Percentiles rank a stretch among this genome's conserved stretches.
Evolutionary conservation across 176 grass and related monocot genomes (phyloP).

Genomic region (Aechmea fasciata): DNA sequence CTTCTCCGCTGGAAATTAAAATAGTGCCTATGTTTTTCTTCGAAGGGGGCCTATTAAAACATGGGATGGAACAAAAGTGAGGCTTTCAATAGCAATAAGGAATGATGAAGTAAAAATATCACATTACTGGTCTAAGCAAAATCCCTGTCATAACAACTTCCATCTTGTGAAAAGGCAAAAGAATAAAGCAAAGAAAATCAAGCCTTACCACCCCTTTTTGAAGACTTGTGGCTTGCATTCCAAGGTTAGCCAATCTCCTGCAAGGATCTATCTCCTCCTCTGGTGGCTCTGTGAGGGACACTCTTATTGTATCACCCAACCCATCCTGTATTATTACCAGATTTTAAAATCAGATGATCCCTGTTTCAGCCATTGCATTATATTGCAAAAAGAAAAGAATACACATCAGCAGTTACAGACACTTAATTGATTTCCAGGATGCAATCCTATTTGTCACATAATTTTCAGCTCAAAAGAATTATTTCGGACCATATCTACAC

Average conservation of each 20-base stretch:
- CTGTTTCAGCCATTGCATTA: no score
- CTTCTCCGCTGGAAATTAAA: constrained; percentile 94
- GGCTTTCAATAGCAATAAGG: not conserved
- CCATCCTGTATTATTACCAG: constrained; percentile 63
- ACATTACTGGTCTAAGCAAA: constrained; percentile 14
- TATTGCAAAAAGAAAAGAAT: no score
- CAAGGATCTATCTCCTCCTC: constrained; percentile 96
- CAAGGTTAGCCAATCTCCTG: constrained; percentile 73
- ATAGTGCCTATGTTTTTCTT: constrained; percentile 90
- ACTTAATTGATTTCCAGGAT: no score
- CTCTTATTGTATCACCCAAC: constrained; percentile 91
- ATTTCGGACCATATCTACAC: no score
- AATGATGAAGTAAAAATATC: not conserved
- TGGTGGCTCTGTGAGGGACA: constrained; percentile 94
- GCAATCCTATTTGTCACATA: no score
- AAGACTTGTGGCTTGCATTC: constrained; percentile 51
- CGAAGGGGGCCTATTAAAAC: constrained; percentile 51
- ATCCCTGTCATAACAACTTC: not conserved
- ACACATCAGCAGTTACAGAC: no score
- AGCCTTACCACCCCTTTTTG: constrained; percentile 71
- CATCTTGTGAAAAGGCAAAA: constrained; percentile 3
- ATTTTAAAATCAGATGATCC: not conserved
- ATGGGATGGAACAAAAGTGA: constrained; percentile 20
- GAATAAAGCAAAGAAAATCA: constrained; percentile 12
- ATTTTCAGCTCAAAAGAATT: no score